Conservation (phyloP, 2,329 filamentous ascomycete species). For the Pseudonectria foliicola region DNA sequence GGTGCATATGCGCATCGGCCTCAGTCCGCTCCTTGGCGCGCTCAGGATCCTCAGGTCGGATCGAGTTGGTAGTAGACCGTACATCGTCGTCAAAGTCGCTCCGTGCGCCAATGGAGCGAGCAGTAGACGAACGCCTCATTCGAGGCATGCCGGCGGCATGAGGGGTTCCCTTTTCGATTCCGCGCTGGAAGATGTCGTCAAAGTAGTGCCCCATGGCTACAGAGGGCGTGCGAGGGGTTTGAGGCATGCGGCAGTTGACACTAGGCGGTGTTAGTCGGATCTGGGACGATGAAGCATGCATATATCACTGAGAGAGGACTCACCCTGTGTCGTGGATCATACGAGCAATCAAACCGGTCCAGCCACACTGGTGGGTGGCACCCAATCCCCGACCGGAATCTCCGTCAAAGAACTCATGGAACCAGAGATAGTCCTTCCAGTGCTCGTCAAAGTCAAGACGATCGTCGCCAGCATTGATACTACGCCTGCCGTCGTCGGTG, state of each 20-base stretch:
- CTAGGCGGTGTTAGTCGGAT: conserved; percentile 51
- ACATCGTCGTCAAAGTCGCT: conserved; percentile 61
- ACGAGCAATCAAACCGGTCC: conserved; percentile 91
- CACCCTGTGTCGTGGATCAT: conserved; percentile 98
- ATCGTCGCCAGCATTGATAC: conserved; percentile 80
- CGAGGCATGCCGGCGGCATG: conserved; percentile 38
- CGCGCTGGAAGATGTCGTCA: conserved; percentile 70
- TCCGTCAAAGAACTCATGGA: conserved; percentile 96
- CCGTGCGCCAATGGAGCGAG: conserved; percentile 73
- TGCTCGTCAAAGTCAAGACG: conserved; percentile 83
- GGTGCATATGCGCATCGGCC: conserved; percentile 65
- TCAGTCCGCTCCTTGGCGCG: conserved; percentile 41
- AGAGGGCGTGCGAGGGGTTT: conserved; percentile 83
- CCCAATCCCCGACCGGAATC: conserved; percentile 84
- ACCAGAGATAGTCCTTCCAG: conserved; percentile 83
- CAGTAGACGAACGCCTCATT: conserved; percentile 72
- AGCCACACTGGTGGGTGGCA: conserved; percentile 90
- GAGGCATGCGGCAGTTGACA: conserved; percentile 81
- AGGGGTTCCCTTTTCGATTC: conserved; percentile 28
- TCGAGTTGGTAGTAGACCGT: conserved; percentile 25
- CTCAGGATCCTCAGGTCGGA: conserved; percentile 34
- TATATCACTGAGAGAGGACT: no score
- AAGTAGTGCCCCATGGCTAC: conserved; percentile 88
- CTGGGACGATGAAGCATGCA: no score
- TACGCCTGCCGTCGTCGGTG: conserved; percentile 76